Evolutionary conservation across 2,329 filamentous ascomycete genomes (phyloP), one percentile per base, ranked within the genome.

Genomic region (Penicillium decumbens): DNA sequence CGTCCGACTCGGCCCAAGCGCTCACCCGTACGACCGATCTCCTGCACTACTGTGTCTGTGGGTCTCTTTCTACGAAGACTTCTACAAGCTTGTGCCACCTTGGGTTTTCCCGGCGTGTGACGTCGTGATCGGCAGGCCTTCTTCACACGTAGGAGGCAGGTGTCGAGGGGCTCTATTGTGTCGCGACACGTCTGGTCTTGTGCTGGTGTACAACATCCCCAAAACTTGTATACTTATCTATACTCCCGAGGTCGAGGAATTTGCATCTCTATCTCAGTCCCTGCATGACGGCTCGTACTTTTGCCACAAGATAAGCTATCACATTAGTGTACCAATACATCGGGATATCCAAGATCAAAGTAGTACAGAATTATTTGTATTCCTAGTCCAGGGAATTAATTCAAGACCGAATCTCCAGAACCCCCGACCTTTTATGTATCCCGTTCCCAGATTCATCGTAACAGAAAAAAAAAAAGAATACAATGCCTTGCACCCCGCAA

Each of bases 91-190:
- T 37, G 15, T 37, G 33, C 7, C 18, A 37, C 33, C 15, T 37
- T 37, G 7, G 15, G 28, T 12, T 37, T 37, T 9, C 33, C 18
- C 33, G 4, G 13, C 15, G 24, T 35, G 45, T 56, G 53, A 57
- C 50, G 50, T 56, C 39, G 48, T 45, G 55, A 56, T 56, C 53
- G 53, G 20, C 50, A 24, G 15, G n/a, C 12, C 38, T 25, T 28
- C 38, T 25, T 45, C 38, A 20, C 33, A 51, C 6, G 12, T 7
- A 15, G 24, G 15, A 27, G 38, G 6, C 23, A 27, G 38, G 38
- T 12, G 38, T 27, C 5, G 23, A 15, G 23, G 15, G 33, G 15
- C 4, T 12, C 33, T 18, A 3, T 20, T 25, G 38, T 4, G 23
- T 27, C 12, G 23, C 8, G 12, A 25, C 25, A 23, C 8, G 20